These are phyloP conservation scores for Hyphopichia pseudoburtonii DNA, from an alignment of 1,139 yeast genomes.

Conservation along the genomic window DNA sequence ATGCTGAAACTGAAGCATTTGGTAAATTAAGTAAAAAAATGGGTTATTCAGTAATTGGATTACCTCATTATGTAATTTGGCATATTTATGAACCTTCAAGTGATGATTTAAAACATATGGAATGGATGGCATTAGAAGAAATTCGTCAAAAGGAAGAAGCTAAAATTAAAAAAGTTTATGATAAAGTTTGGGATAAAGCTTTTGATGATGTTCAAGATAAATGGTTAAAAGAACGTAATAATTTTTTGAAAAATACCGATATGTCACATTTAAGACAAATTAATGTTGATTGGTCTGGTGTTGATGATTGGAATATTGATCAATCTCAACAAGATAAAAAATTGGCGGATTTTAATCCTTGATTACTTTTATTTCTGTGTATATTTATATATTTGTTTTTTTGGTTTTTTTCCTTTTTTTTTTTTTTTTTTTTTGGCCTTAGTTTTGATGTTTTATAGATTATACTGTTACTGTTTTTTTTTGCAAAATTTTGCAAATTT, in stretches of 20 bases:
- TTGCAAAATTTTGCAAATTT: too few relatives aligned
- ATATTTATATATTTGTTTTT: neutral
- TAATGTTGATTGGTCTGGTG: slow-evolving; percentile 69
- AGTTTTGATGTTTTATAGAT: too few relatives aligned
- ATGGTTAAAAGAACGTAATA: slow-evolving; percentile 67
- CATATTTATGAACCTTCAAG: slow-evolving; percentile 87
- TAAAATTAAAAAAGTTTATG: slow-evolving; percentile 65
- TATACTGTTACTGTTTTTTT: too few relatives aligned
- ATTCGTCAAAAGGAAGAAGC: slow-evolving; percentile 69
- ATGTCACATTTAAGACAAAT: slow-evolving; percentile 48
- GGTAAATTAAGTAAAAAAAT: slow-evolving; percentile 81
- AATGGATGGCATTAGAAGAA: slow-evolving; percentile 95
- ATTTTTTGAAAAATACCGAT: slow-evolving; percentile 74
- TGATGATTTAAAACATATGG: slow-evolving; percentile 90
- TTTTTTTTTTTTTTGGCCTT: too few relatives aligned
- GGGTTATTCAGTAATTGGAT: slow-evolving; percentile 80
- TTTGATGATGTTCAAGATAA: slow-evolving; percentile 69
- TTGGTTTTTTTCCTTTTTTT: neutral
- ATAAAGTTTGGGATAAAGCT: slow-evolving; percentile 73
- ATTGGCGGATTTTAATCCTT: slow-evolving; percentile 47
- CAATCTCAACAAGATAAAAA: slow-evolving; percentile 27
- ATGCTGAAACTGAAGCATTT: slow-evolving; percentile 92
- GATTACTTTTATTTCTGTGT: too few relatives aligned
- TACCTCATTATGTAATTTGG: slow-evolving; percentile 91
- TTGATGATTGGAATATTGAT: slow-evolving; percentile 46